Evolutionary conservation across 2,329 filamentous ascomycete species (phyloP).

Genomic region (Arthroderma sp.): DNA sequence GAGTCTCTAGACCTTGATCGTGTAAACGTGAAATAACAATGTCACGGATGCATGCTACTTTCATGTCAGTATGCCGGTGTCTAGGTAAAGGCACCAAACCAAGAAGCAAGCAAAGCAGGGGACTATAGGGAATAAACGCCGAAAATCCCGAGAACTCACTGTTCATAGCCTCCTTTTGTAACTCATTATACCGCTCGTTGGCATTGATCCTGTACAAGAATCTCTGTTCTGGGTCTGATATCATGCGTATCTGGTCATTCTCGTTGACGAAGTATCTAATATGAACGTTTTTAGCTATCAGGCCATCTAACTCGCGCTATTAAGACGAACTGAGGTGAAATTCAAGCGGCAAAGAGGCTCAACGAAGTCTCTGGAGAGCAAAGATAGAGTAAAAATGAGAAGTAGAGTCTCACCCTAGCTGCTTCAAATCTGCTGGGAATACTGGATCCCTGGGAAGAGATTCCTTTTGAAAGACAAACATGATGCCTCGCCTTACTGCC

Average conservation of each 20-base stretch:
- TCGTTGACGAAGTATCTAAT: constrained; percentile 66
- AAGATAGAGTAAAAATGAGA: neutral
- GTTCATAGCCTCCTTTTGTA: constrained; percentile 63
- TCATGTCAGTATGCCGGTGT: neutral
- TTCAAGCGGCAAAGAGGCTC: neutral
- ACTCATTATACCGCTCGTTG: constrained; percentile 64
- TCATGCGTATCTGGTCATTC: constrained; percentile 60
- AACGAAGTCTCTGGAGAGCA: neutral
- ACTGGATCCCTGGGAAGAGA: constrained; percentile 58
- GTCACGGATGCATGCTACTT: constrained; percentile 48
- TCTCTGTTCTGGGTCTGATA: constrained; percentile 53
- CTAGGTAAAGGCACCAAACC: neutral
- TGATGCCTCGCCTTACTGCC: constrained; percentile 28
- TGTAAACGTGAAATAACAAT: constrained; percentile 53
- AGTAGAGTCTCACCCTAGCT: constrained; percentile 51
- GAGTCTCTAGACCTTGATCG: constrained; percentile 46
- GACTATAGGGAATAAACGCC: neutral
- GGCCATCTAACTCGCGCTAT: neutral
- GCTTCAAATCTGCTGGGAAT: constrained; percentile 53
- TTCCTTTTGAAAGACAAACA: constrained; percentile 63
- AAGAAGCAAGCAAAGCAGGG: neutral
- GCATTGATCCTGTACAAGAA: constrained; percentile 64
- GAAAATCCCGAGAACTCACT: constrained; percentile 36
- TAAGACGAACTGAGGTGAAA: neutral
- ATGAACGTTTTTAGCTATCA: neutral